These are phyloP conservation scores for Noccaea bulbosa DNA, from an alignment of 345 rosid species.

Conservation along the genomic window DNA sequence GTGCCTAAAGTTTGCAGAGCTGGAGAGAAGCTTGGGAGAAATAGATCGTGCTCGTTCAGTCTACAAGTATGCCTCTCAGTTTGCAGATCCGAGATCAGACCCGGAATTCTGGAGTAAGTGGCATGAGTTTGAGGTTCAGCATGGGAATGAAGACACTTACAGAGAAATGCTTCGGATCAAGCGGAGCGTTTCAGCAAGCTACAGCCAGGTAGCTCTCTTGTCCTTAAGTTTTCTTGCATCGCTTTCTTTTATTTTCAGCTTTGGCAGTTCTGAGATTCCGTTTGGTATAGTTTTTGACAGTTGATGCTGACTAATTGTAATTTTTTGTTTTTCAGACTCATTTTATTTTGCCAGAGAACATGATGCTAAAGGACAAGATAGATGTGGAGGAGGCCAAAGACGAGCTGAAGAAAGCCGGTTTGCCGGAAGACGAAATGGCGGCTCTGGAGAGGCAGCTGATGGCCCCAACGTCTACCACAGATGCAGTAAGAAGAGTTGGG, in stretches of 20 bases:
- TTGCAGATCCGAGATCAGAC: constrained; percentile 91
- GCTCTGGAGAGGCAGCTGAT: constrained; percentile 78
- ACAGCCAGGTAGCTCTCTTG: constrained; percentile 68
- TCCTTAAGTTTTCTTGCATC: neutral
- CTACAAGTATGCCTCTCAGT: constrained; percentile 86
- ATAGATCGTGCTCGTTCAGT: constrained; percentile 85
- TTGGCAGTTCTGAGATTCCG: neutral
- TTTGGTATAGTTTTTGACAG: constrained; percentile 3
- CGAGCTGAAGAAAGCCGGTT: constrained; percentile 80
- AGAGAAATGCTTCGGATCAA: constrained; percentile 92
- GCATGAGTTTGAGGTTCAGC: constrained; percentile 94
- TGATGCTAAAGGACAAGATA: constrained; percentile 91
- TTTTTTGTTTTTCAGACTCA: constrained; percentile 63
- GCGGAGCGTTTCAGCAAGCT: constrained; percentile 91
- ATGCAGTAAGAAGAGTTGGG: constrained; percentile 58
- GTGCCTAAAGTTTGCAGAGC: constrained; percentile 89
- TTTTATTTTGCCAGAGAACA: constrained; percentile 83
- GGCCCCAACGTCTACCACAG: constrained; percentile 51
- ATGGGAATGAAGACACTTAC: constrained; percentile 96
- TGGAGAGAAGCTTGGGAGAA: constrained; percentile 94
- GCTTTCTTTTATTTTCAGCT: neutral
- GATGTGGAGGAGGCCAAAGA: constrained; percentile 88
- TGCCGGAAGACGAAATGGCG: constrained; percentile 91
- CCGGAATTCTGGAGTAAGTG: constrained; percentile 87
- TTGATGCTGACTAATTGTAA: constrained; percentile 20